Conservation (phyloP, 805 yeast genomes). For the Torulaspora quercuum region DNA sequence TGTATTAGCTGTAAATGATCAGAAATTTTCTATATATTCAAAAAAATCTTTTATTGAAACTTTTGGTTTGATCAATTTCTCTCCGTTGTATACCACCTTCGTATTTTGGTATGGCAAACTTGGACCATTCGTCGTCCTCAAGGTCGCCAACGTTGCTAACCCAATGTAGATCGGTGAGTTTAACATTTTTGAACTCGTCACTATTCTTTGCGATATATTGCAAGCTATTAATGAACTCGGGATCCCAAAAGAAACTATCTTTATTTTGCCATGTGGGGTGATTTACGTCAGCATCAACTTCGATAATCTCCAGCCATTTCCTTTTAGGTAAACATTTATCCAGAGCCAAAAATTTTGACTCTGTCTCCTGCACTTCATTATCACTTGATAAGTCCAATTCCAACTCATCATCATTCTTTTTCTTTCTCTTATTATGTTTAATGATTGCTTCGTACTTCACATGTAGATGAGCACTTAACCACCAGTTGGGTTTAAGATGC, state of each 20-base stretch:
- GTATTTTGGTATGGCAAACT: constrained; percentile 20
- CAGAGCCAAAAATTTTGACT: constrained; percentile 64
- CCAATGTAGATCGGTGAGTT: constrained; percentile 10
- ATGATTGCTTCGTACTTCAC: constrained; percentile 62
- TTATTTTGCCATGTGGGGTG: constrained; percentile 23
- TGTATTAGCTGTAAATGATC: constrained; percentile 1
- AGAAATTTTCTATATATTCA: constrained; percentile 9
- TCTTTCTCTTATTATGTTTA: constrained; percentile 33
- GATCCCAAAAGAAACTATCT: constrained; percentile 35
- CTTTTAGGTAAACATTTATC: constrained; percentile 79
- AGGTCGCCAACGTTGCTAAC: too few species aligned
- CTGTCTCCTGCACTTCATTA: constrained; percentile 10
- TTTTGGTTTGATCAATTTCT: constrained; percentile 24
- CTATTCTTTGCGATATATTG: constrained; percentile 9
- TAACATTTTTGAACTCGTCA: constrained; percentile 1
- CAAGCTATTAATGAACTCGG: constrained; percentile 35
- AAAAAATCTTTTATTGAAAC: constrained; percentile 16
- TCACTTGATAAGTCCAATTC: constrained; percentile 32
- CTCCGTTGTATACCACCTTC: constrained; percentile 18
- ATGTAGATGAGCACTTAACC: constrained; percentile 93
- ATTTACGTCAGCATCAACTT: constrained; percentile 39
- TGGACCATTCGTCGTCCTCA: constrained; percentile 10
- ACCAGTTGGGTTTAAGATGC: constrained; percentile 56
- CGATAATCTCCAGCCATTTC: constrained; percentile 50
- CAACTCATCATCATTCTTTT: constrained; percentile 35